Evolutionary conservation across 139 green algal species (phyloP).

Genomic region (Edaphochlamys debaryana): DNA sequence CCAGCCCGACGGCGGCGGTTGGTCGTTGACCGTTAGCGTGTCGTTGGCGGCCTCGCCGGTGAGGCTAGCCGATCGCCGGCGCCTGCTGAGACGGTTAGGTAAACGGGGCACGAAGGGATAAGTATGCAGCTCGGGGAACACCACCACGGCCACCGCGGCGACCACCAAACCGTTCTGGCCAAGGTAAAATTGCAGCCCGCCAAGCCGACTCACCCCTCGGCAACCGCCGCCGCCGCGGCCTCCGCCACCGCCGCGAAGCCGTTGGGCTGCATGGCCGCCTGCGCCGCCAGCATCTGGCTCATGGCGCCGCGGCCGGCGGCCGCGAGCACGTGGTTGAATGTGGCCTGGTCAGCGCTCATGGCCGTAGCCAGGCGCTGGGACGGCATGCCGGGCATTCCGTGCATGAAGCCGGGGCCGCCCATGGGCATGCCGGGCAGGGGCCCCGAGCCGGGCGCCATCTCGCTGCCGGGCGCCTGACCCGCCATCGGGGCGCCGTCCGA

Average conservation of each 20-base stretch:
- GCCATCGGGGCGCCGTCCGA: slow-evolving; percentile 17
- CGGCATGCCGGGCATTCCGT: not conserved
- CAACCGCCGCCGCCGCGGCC: slow-evolving; percentile 1
- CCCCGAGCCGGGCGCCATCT: not conserved
- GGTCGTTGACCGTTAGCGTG: slow-evolving; percentile 20
- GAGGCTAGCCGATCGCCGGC: slow-evolving; percentile 24
- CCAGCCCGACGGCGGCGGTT: not conserved
- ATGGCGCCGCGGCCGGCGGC: slow-evolving; percentile 6
- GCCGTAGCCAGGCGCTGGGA: not conserved
- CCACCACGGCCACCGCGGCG: too few species aligned
- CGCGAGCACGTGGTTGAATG: slow-evolving; percentile 29
- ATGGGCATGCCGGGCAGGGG: not conserved
- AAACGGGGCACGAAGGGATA: not conserved
- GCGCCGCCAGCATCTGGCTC: slow-evolving; percentile 29
- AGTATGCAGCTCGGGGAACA: not conserved
- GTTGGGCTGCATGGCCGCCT: slow-evolving; percentile 23
- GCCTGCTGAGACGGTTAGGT: not conserved
- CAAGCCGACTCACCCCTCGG: not conserved
- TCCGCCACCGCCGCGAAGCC: not conserved
- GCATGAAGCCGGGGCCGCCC: not conserved
- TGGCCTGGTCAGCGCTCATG: slow-evolving; percentile 33
- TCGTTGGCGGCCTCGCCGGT: slow-evolving; percentile 13
- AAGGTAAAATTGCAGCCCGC: too few species aligned
- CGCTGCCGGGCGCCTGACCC: slow-evolving; percentile 3
- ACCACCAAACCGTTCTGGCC: too few species aligned